Evolutionary conservation across 768 basidiomycete genomes (phyloP), one percentile per base, ranked within the genome.

Genomic region (Pisolithus albus): DNA sequence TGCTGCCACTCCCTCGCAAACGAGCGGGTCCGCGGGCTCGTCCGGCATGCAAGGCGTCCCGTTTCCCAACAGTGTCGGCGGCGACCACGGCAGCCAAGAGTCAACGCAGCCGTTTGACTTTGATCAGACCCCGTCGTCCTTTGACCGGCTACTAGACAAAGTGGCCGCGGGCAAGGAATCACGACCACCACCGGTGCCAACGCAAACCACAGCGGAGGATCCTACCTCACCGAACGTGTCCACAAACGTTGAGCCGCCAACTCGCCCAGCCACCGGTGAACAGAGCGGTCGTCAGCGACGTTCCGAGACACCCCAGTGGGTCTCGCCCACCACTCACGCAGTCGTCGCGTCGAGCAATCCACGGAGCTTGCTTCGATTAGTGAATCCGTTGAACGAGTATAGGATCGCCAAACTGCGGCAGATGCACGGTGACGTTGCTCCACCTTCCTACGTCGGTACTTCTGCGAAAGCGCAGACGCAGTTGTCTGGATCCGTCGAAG

Each of bases 1-100:
- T 2, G 77, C 68, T 45, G 68, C 76, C 36, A 84, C 83, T 43
- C 83, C 83, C 16, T 68, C 64, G 10, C 57, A 70, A 46, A 77
- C 77, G 0, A 70, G 63, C 30, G 67, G 68, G 47, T 64, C 58
- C 45, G 54, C 52, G 15, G 53, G 45, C 30, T 24, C 48, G 7
- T 56, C 62, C 18, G 34, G 30, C 18, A 7, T n/a, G 18, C n/a
- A n/a, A n/a, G 50, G n/a, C 54, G 61, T 32, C 50, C 50, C 40
- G 52, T 55, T 43, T 49, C 23, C 39, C 36, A 43, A 32, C n/a
- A 60, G 52, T 28, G 49, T 54, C 13, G 45, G n/a, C 8, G 49
- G 50, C 34, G 56, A 58, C 23, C 52, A 50, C 24, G 40, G 42
- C 34, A 57, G 60, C 52, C 65, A 63, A 42, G 55, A 61, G 32